Percentiles rank a stretch among this genome's conserved stretches.
These are phyloP conservation scores for Saccharomycopsis microspora DNA, from an alignment of 805 yeast genomes.

Conservation along the genomic window DNA sequence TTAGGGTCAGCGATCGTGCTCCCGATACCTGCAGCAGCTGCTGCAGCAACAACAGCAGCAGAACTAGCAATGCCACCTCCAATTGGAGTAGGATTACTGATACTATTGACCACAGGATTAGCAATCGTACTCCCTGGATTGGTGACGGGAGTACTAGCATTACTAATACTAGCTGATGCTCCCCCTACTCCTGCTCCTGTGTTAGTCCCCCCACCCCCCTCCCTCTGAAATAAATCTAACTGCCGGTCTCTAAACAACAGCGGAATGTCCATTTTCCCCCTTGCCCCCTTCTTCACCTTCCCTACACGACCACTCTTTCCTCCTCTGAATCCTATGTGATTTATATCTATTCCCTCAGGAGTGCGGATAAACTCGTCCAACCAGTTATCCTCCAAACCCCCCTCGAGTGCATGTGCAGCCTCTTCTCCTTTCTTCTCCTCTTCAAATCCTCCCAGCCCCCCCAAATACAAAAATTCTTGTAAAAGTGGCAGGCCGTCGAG, in stretches of 20 bases:
- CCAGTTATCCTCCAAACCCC: constrained; percentile 40
- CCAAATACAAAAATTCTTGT: constrained; percentile 29
- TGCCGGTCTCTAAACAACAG: constrained; percentile 56
- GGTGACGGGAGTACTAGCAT: too few species aligned
- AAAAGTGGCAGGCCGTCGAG: constrained; percentile 21
- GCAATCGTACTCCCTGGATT: too few species aligned
- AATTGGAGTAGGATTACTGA: too few species aligned
- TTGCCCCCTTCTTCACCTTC: neutral
- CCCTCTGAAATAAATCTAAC: constrained; percentile 48
- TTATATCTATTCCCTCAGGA: constrained; percentile 44
- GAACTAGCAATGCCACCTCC: too few species aligned
- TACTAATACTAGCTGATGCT: too few species aligned
- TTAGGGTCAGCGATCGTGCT: too few species aligned
- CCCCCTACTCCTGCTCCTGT: too few species aligned
- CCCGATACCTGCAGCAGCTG: too few species aligned
- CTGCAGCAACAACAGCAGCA: too few species aligned
- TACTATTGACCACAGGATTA: too few species aligned
- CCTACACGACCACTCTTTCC: neutral
- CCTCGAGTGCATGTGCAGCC: neutral
- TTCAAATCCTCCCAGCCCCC: constrained; percentile 27
- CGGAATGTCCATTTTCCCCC: constrained; percentile 34
- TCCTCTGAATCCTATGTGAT: constrained; percentile 45
- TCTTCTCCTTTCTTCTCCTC: constrained; percentile 2
- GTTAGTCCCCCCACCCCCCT: constrained; percentile 4
- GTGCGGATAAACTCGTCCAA: constrained; percentile 57